phyloP scores from a whole-genome alignment of 2,329 filamentous ascomycete species.

The Venturia carpophila region DNA sequence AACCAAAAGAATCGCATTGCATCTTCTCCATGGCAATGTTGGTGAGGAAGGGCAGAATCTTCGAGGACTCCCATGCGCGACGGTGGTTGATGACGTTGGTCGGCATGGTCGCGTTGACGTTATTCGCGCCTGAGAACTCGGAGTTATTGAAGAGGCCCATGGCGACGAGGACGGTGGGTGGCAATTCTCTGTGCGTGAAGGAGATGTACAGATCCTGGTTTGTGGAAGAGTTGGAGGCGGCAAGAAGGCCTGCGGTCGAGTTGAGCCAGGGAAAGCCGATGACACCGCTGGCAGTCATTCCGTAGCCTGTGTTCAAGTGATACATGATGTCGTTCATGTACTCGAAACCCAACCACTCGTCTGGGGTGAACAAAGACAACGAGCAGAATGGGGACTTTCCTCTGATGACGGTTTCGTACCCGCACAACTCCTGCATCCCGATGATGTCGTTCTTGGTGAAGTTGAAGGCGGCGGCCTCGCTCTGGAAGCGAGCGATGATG shows the following conservation, averaged over 20 bases:
- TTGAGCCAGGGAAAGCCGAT: conserved; percentile 62
- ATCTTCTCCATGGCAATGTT: conserved; percentile 61
- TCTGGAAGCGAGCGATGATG: conserved; percentile 50
- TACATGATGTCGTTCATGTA: conserved; percentile 58
- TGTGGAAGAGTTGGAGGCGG: conserved; percentile 29
- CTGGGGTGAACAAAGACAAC: conserved; percentile 49
- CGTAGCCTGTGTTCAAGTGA: conserved; percentile 59
- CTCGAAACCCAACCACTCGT: conserved; percentile 60
- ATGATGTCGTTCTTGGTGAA: conserved; percentile 56
- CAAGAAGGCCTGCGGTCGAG: conserved; percentile 45
- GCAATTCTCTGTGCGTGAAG: conserved; percentile 62
- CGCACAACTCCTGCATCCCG: conserved; percentile 58
- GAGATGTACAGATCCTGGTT: conserved; percentile 56
- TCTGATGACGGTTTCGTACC: conserved; percentile 57
- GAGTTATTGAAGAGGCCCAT: conserved; percentile 65
- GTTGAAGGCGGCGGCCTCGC: conserved; percentile 50
- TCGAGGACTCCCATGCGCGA: conserved; percentile 55
- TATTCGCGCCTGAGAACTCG: conserved; percentile 43
- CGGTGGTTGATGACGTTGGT: conserved; percentile 53
- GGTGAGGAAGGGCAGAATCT: conserved; percentile 56
- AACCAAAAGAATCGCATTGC: conserved; percentile 53
- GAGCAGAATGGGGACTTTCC: conserved; percentile 56
- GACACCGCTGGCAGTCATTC: conserved; percentile 48
- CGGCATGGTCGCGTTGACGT: conserved; percentile 58
- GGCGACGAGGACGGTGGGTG: conserved; percentile 58